Percentiles rank a stretch among this genome's conserved stretches.
Evolutionary conservation across 2,329 filamentous ascomycete species (phyloP).

Genomic region (Pezicula radicicola): DNA sequence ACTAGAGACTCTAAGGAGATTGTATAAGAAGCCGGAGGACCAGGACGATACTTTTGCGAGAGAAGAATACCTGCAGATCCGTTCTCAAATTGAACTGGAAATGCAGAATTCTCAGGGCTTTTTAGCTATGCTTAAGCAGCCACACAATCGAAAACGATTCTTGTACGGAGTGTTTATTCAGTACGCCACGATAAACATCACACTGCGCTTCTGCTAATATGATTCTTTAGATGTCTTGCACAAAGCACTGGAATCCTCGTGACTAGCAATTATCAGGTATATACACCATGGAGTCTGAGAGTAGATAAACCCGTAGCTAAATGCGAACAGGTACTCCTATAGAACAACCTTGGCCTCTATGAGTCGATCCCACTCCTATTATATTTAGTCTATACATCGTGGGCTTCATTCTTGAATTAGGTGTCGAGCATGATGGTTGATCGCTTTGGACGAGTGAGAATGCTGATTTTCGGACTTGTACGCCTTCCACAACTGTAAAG

Average conservation of each 20-base stretch:
- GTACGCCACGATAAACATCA: not conserved
- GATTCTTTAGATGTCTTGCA: not conserved
- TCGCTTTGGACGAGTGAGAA: slow-evolving; percentile 1
- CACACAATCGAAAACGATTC: slow-evolving; percentile 6
- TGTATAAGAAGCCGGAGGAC: slow-evolving; percentile 19
- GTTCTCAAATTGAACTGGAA: slow-evolving; percentile 26
- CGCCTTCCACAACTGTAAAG: not conserved
- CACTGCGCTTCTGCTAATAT: not conserved
- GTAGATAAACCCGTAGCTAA: not conserved
- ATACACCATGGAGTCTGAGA: not conserved
- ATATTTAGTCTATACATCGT: not conserved
- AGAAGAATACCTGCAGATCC: slow-evolving; percentile 27
- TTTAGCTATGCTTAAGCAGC: not conserved
- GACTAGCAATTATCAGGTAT: not conserved
- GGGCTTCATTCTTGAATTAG: not conserved
- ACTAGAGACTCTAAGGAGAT: slow-evolving; percentile 15
- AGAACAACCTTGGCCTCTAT: not conserved
- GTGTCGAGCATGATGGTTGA: not conserved
- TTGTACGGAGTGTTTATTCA: slow-evolving; percentile 5
- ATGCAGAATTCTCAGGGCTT: not conserved
- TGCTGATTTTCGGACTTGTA: not conserved
- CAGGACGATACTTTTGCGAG: slow-evolving; percentile 22
- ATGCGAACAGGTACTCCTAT: not conserved
- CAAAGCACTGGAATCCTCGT: slow-evolving; percentile 8
- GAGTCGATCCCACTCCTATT: not conserved